Base-by-base conservation (phyloP, 305 asterid genomes). In the Stenogyne calaminthoides region DNA sequence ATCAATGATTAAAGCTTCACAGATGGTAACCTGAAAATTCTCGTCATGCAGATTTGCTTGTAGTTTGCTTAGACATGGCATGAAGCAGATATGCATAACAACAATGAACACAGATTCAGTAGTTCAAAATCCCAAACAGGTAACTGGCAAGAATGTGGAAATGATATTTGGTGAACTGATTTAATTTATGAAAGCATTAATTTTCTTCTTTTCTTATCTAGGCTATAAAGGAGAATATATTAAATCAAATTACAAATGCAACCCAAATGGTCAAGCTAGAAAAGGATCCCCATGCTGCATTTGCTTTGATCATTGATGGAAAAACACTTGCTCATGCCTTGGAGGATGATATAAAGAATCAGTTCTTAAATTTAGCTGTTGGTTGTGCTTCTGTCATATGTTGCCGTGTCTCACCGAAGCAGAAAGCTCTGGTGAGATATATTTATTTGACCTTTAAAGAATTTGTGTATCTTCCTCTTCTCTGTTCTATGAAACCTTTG, bases 381-480 rank as follows among this genome's bases (percentile, higher is more conserved):
- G 78, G 77, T 74, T 91, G 97, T 59, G 89, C 93, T 54, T 89
- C 97, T 40, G 96, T 91, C 74, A 91, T 89, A 76, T 91, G 96
- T 82, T 91, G 97, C 76, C 97, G 97, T 11, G 88, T 89, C 77
- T 84, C 97, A 42, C 97, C 97, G 1, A 91, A 85, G 73, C 97
- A 91, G 80, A 89, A 91, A 84, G 94, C 96, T 80, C 87, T 86
- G 83, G 97, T 91, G 20, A 75, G 91, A 62, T 32, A 56, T 54
- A 18, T 63, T 61, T 76, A 10, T 22, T 40, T 56, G 37, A 15
- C 8, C 22, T 44, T 65, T 7, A 55, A 66, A 52, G n/a, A 54
- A 46, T 64, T 49, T 25, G 32, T 9, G 6, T 67, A 51, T 62
- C 15, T 11, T 29, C 18, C 61, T 16, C 64, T 61, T 76, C 52